Conservation (phyloP, 805 yeast species). For the Cyberlindnera amylophila region DNA sequence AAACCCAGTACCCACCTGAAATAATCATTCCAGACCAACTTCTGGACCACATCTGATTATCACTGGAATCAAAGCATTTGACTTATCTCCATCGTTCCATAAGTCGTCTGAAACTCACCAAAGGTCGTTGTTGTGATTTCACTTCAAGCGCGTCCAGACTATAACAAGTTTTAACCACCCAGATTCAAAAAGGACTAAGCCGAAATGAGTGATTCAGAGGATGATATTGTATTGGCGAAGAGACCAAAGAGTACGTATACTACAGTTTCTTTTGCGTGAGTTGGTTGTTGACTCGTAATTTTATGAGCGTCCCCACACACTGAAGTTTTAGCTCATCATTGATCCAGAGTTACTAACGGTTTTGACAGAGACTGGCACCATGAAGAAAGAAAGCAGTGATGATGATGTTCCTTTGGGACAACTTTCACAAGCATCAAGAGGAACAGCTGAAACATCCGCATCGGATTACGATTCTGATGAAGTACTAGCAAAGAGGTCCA, state of each 20-base stretch:
- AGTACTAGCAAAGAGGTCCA: conserved; percentile 6
- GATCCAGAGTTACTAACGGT: no score
- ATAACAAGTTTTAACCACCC: no score
- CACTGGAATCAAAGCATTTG: no score
- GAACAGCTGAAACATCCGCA: conserved; percentile 16
- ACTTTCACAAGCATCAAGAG: conserved; percentile 12
- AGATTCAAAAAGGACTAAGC: not conserved
- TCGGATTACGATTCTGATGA: conserved; percentile 28
- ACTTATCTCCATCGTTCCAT: no score
- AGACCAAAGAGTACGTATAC: conserved; percentile 22
- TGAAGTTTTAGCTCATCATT: no score
- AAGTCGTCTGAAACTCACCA: no score
- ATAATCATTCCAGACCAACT: no score
- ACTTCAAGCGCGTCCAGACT: no score
- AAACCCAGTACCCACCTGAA: no score
- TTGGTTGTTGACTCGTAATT: not conserved
- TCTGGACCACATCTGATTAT: no score
- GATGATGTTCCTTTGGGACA: conserved; percentile 24
- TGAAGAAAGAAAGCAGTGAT: conserved; percentile 16
- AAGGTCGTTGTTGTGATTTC: no score
- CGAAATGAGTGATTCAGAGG: conserved; percentile 30
- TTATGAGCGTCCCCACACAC: not conserved
- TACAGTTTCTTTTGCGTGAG: not conserved
- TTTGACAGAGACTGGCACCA: no score
- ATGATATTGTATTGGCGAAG: conserved; percentile 28